Base-by-base conservation (phyloP, 1,284 basidiomycete genomes). In the Anthracocystis setariae region DNA sequence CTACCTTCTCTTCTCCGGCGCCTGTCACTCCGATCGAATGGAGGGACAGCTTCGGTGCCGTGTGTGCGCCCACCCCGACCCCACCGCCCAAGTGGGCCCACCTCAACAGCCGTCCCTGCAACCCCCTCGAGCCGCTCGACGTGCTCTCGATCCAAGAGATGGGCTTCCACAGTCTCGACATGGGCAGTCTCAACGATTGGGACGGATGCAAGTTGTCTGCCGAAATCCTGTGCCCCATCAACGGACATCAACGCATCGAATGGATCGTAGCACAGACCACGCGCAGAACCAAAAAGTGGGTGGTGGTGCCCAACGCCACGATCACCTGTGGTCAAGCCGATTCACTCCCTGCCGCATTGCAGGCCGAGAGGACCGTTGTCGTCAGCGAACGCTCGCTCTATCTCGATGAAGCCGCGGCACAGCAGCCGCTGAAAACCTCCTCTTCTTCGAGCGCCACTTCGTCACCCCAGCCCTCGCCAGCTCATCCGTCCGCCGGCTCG, bases 91-190 rank as follows among this genome's bases (percentile, higher is more conserved):
- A 53, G 7, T 72, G 69, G 69, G 63, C 58, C 3, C 39, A 67
- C 39, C 58, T 72, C 17, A 48, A 43, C 9, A 50, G 47, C 20
- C 45, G 57, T 12, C 69, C 65, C 0, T 44, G 58, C 50, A 66
- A 77, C 29, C 68, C 78, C 5, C 53, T 74, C 29, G 72, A 77
- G 27, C 69, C 68, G 2, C 68, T 80, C 29, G 78, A 80, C 46
- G 57, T 77, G 43, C 60, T 80, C 24, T 78, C 76, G 3, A 73
- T 80, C 43, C 67, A 78, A 17, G 78, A 80, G 33, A 78, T 80
- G 76, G 76, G 76, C 8, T 47, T 69, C 29, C 78, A 80, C 55
- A 68, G 74, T 24, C 60, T 80, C 56, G 68, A 80, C 46, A 47
- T 80, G 15, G 78, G 78, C 59, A 74, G 67, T 52, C 53, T 68